Evolutionary conservation across 148 eudicot species (phyloP), one percentile per base, ranked within the genome.

Genomic region (Dianthus caryophyllus): DNA sequence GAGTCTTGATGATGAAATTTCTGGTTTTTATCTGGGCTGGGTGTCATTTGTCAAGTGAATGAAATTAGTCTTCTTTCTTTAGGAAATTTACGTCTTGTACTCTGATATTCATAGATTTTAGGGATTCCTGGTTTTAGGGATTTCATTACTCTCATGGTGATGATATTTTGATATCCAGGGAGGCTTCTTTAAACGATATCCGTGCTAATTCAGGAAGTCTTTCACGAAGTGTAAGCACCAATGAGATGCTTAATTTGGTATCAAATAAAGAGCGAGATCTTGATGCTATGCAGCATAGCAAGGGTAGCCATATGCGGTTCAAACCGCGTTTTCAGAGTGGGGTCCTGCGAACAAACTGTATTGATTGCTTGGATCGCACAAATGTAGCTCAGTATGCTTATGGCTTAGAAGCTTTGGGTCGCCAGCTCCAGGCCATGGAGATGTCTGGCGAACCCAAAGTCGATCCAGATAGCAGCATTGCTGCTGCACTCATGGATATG

Each of bases 361-460:
- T 95, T 58, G 97, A 95, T 50, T 95, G 97, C 69, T 80, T 95
- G 78, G 99, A 95, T 71, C 87, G 99, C 56, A 95, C 99, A 74
- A 95, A 95, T 87, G 99, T 90, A 67, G 99, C 99, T 39, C 99
- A 95, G 64, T 95, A 85, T 85, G 99, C 97, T 62, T 95, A 86
- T 77, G 97, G 97, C 47, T 73, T 95, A 48, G 99, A 85, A 73
- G 99, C 99, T 77, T 73, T 95, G 71, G 97, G 97, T 61, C 88
- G 88, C 66, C 97, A 95, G 72, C 96, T 95, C 36, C 88, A 85
- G 76, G 96, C 96, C 39, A 82, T 95, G 93, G 91, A 89, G 49
- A 78, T 95, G 84, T 78, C 97, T 61, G 87, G 87, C 68, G 78
- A 71, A 48, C 86, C 93, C 36, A 90, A 95, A 81, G 80, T 90